Base-by-base conservation (phyloP, 2,329 filamentous ascomycete species). In the Fusarium virguliforme region DNA sequence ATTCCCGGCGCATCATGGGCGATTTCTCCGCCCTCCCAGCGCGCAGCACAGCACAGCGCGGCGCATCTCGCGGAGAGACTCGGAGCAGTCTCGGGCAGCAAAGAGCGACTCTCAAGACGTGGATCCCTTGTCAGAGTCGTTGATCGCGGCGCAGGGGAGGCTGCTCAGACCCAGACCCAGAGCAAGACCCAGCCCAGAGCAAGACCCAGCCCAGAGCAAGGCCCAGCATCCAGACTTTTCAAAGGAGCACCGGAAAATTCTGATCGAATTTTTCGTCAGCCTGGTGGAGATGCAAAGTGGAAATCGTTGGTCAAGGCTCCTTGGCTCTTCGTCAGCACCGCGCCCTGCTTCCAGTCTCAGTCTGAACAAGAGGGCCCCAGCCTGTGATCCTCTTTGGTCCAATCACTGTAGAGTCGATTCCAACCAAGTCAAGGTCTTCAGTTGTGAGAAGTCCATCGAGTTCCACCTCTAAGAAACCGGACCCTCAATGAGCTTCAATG, bases 271-370 rank as follows among this genome's bases (percentile, higher is more conserved):
- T 56, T 48, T 61, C 40, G 57, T 60, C 62, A 72, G 68, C 61
- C 53, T 48, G 30, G 71, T 73, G 71, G 71, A 67, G 68, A 71
- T 71, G 46, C 30, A 70, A 43, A 57, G 69, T 71, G 65, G 61
- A 53, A 62, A 56, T 56, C 24, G 38, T 26, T 62, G 35, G 64
- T 30, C 43, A 68, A 59, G 40, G 67, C 64, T 61, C 37, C 50
- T 56, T 58, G 32, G 54, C 18, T 38, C 56, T 68, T 68, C 56
- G 67, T 71, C 68, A 71, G 64, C 68, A 50, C 18, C 30, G n/a
- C 12, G 43, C 60, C 32, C 54, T 64, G 51, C 37, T 61, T 68
- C 30, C 37, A 35, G 41, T 57, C 38, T 57, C 34, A 53, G 40
- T 55, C 22, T 32, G 46, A 10, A 35, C 32, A 40, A 37, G 32